Conservation (phyloP, 2,329 filamentous ascomycete species). For the Cordyceps fumosorosea region DNA sequence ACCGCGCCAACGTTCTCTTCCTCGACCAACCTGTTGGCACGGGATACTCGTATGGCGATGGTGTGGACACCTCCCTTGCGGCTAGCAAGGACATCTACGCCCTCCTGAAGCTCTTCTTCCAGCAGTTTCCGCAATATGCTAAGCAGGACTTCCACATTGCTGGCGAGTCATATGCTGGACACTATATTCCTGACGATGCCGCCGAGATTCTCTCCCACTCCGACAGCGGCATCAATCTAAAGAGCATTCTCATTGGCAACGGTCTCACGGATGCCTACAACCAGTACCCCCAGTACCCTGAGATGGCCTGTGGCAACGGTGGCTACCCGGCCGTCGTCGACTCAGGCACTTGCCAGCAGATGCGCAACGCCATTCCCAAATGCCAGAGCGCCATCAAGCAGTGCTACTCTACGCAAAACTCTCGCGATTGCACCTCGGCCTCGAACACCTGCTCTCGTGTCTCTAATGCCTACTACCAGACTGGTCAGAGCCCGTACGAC, state of each 20-base stretch:
- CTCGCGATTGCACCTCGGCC: slow-evolving; percentile 88
- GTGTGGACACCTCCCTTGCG: slow-evolving; percentile 88
- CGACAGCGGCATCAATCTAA: slow-evolving; percentile 95
- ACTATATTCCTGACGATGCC: slow-evolving; percentile 91
- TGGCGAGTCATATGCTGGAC: slow-evolving; percentile 89
- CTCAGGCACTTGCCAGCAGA: slow-evolving; percentile 68
- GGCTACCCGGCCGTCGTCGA: slow-evolving; percentile 84
- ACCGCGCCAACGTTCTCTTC: slow-evolving; percentile 97
- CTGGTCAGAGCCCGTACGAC: slow-evolving; percentile 62
- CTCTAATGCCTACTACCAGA: slow-evolving; percentile 2
- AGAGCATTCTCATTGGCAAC: slow-evolving; percentile 93
- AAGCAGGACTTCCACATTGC: slow-evolving; percentile 97
- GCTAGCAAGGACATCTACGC: slow-evolving; percentile 98
- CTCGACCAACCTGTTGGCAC: slow-evolving; percentile 98
- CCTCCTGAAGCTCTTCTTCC: slow-evolving; percentile 95
- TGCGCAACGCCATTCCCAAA: slow-evolving; percentile 87
- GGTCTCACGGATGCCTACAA: slow-evolving; percentile 90
- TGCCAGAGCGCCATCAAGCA: slow-evolving; percentile 82
- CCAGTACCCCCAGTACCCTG: slow-evolving; percentile 92
- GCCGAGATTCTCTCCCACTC: slow-evolving; percentile 89
- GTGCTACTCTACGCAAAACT: slow-evolving; percentile 88
- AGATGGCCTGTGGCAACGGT: slow-evolving; percentile 95
- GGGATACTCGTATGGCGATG: slow-evolving; percentile 93
- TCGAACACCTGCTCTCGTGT: slow-evolving; percentile 88
- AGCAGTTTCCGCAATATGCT: slow-evolving; percentile 95